phyloP scores from a whole-genome alignment of 768 basidiomycete species.

The Suillus placidus region DNA sequence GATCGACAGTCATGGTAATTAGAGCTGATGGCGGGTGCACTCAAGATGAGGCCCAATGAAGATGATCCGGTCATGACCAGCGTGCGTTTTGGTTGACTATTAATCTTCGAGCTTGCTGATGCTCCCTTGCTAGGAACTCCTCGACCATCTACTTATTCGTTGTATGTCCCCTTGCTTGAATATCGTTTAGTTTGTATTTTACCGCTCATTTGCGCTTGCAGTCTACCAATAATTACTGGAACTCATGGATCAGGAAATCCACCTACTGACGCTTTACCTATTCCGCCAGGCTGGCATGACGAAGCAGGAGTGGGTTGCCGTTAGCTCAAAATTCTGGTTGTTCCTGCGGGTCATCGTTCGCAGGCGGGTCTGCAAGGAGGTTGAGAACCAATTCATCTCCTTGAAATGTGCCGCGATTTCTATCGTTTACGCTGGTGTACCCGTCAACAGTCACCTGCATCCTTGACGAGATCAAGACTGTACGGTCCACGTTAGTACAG shows the following conservation, averaged over 20 bases:
- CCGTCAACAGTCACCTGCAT: no score
- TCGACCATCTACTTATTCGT: constrained; percentile 58
- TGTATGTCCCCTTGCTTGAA: constrained; percentile 40
- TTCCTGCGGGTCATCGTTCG: no score
- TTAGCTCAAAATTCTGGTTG: no score
- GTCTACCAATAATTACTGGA: constrained; percentile 85
- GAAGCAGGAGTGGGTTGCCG: no score
- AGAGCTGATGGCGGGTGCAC: constrained; percentile 49
- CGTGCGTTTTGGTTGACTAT: constrained; percentile 35
- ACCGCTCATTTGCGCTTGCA: constrained; percentile 25
- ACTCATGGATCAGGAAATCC: constrained; percentile 83
- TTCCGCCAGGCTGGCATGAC: no score
- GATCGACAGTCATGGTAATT: constrained; percentile 7
- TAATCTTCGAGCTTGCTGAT: neutral
- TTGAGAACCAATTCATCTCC: no score
- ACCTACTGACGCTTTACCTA: no score
- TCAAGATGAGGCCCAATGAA: constrained; percentile 48
- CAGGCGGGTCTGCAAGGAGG: no score
- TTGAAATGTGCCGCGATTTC: no score
- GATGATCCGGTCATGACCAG: constrained; percentile 77
- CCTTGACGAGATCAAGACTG: no score
- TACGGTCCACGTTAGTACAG: no score
- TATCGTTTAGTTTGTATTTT: neutral
- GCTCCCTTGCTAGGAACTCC: constrained; percentile 45
- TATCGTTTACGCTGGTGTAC: no score